A percentile compares a stretch with the other conserved stretches of the same genome.
Evolutionary conservation across 2,329 filamentous ascomycete species (phyloP).

Genomic region (Blumeria graminis): DNA sequence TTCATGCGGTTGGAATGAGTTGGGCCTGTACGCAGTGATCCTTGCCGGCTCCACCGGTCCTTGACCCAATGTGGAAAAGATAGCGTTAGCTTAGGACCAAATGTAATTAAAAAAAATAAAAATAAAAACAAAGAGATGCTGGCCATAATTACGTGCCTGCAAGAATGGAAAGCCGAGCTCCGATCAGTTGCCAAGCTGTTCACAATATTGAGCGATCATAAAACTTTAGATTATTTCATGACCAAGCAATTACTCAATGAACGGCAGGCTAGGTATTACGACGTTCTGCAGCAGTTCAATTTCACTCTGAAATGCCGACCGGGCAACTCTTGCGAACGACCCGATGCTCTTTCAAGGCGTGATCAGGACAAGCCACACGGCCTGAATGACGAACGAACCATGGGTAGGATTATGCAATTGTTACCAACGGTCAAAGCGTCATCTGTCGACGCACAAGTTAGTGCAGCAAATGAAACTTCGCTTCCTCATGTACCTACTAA

Average conservation of each 20-base stretch:
- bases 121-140: conserved; percentile 1
- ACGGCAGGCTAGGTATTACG: not conserved
- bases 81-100: too few relatives aligned
- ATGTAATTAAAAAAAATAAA: too few relatives aligned
- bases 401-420: not conserved
- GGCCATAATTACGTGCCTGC: not conserved
- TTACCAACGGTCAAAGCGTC: not conserved
- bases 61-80: too few relatives aligned
- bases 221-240: not conserved
- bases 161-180: not conserved
- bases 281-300: too few relatives aligned
- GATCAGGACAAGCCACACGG: not conserved
- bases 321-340: not conserved
- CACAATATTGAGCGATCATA: not conserved
- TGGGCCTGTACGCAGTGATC: too few relatives aligned
- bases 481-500: too few relatives aligned
- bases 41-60: too few relatives aligned
- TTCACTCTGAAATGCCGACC: not conserved
- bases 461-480: too few relatives aligned
- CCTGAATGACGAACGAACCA: not conserved
- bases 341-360: not conserved
- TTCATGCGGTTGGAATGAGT: too few relatives aligned
- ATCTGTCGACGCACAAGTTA: too few relatives aligned
- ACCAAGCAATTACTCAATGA: not conserved
- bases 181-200: not conserved